Conservation (phyloP, 2,329 filamentous ascomycete species). For the Apiospora rasikravindrae region DNA sequence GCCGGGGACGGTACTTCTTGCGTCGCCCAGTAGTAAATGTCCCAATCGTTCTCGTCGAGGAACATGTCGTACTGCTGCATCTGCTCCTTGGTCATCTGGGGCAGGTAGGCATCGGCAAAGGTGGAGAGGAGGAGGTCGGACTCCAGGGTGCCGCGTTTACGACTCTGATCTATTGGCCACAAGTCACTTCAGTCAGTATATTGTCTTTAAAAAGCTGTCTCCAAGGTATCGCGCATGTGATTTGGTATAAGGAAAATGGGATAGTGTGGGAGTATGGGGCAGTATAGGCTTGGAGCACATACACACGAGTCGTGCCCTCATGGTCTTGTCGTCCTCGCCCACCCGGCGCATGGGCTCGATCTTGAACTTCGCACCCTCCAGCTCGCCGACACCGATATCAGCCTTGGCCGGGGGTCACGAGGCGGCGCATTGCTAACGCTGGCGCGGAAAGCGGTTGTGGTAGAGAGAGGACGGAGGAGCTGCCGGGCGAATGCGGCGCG, state of each 20-base stretch:
- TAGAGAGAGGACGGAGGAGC: constrained; percentile 28
- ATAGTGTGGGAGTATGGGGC: neutral
- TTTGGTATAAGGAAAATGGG: neutral
- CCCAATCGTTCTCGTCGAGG: constrained; percentile 99
- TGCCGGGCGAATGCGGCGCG: constrained; percentile 15
- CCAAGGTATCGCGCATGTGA: neutral
- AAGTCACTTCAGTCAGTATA: neutral
- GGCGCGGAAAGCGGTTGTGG: constrained; percentile 27
- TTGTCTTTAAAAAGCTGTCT: neutral
- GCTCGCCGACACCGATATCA: constrained; percentile 83
- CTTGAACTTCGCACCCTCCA: constrained; percentile 84
- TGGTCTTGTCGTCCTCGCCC: constrained; percentile 85
- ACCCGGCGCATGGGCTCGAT: constrained; percentile 86
- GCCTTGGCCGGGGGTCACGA: constrained; percentile 35
- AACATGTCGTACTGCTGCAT: constrained; percentile 88
- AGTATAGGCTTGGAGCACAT: constrained; percentile 42
- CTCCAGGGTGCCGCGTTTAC: constrained; percentile 94
- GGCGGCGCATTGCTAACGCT: constrained; percentile 34
- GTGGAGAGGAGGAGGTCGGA: constrained; percentile 95
- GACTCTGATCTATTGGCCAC: constrained; percentile 79
- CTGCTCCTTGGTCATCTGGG: constrained; percentile 72
- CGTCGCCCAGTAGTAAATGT: constrained; percentile 99
- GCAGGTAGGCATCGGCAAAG: constrained; percentile 83
- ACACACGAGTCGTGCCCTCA: constrained; percentile 82
- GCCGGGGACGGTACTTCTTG: constrained; percentile 67